phyloP scores from a whole-genome alignment of 805 yeast genomes.

The Candida cerambycidarum region DNA sequence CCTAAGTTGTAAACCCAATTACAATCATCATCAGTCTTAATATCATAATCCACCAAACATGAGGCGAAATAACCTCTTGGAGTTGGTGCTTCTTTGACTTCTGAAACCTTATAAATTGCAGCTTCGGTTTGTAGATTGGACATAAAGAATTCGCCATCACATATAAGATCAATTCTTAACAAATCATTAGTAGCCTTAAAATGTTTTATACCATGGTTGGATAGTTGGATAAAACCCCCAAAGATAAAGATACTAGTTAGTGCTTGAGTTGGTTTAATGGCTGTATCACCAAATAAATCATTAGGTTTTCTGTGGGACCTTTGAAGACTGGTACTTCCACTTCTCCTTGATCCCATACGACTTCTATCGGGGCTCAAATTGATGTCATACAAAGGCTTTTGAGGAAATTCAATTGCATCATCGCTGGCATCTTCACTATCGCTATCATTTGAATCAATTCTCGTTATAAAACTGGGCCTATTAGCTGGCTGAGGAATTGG shows the following conservation, averaged over 20 bases:
- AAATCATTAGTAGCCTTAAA: constrained; percentile 36
- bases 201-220: constrained; percentile 16
- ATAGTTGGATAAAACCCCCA: constrained; percentile 34
- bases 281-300: constrained; percentile 16
- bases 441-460: constrained; percentile 2
- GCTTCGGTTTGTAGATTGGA: constrained; percentile 17
- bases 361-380: constrained; percentile 1
- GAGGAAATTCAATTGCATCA: not conserved
- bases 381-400: not conserved
- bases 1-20: constrained; percentile 12
- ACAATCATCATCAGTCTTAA: constrained; percentile 20
- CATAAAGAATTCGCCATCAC: constrained; percentile 14
- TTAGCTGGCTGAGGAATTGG: constrained; percentile 18
- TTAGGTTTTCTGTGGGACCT: constrained; percentile 1
- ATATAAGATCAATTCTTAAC: constrained; percentile 33
- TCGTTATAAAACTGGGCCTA: constrained; percentile 5
- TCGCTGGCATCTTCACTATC: constrained; percentile 4
- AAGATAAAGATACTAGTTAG: constrained; percentile 33
- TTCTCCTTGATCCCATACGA: not conserved
- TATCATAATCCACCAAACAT: constrained; percentile 26
- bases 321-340: not conserved
- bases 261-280: constrained; percentile 17
- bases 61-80: constrained; percentile 43
- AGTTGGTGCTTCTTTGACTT: constrained; percentile 25
- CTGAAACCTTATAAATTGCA: constrained; percentile 15